Base-by-base conservation (phyloP, 805 yeast genomes). In the Kregervanrija delftensis region DNA sequence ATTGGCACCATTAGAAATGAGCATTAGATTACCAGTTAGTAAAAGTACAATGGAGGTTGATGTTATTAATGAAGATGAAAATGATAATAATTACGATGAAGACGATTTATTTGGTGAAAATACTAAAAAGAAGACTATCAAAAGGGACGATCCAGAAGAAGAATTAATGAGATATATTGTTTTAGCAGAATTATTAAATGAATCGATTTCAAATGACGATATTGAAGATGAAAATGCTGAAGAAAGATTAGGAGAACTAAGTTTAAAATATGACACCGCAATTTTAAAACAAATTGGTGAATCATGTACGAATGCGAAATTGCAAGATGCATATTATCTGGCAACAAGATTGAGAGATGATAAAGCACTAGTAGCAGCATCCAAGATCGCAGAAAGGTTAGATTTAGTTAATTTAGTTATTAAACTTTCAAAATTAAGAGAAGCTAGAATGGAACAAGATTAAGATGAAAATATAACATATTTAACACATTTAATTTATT, bases 1-100 rank as follows among this genome's bases (percentile, higher is more conserved):
- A 41, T 85, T 96, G 0, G 70, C 89, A 45, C 91, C 96, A 1
- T 74, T 88, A 10, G 96, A 87, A 55, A 61, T 91, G 51, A 84
- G 81, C 11, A 66, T 89, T 37, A 69, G 71, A 45, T 61, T 89
- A 17, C 96, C 97, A 1, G 68, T 85, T 1, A 58, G 63, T 22
- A 52, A 39, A 47, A 39, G 30, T 22, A 34, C 31, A 13, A 35
- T 28, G 6, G 38, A 39, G 4, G 17, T 14, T 13, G 35, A 33
- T 9, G 28, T 22, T 6, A 6, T 6, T 8, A 43, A 41, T 3
- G 44, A 58, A 49, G 61, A 58, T 28, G 57, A 59, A 3, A 65
- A 58, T 8, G 42, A 45, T 11, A 62, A 61, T 12, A 60, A 56
- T 8, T 56, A 54, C 35, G 76, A 78, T 1, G 86, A 81, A 48